Base-by-base conservation (phyloP, 75 land plant species). In the Pseudotsuga menziesii region DNA sequence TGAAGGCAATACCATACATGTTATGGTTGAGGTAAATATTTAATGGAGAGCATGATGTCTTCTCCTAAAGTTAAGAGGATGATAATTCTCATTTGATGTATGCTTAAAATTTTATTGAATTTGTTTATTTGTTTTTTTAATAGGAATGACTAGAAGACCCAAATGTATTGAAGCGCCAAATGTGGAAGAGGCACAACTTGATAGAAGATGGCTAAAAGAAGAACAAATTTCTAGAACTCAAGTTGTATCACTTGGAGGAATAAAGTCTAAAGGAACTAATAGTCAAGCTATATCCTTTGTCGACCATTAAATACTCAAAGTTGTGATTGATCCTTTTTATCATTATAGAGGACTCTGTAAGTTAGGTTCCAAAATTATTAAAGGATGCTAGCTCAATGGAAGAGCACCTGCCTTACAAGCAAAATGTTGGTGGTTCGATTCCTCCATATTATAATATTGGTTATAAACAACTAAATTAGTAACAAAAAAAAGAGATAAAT, bases 141-240 rank as follows among this genome's bases (percentile, higher is more conserved):
- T 80, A 96, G 94, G 95, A 92, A 36, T 89, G 99, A 19, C 61
- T 91, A 81, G 99, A 97, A 82, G 91, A 90, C 39, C 95, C 96
- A 41, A 94, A 79, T 85, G 89, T 95, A 22, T 81, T 97, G 27
- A 94, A 94, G 81, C 86, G 97, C 59, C 99, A 97, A 82, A 90
- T 97, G 93, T 97, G 93, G 99, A 91, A 67, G 99, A 97, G 61
- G 95, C 90, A 58, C 98, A 94, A 80, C 61, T 88, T 19, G 99
- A 97, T 73, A 94, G 91, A 80, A 82, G 88, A 62, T 90, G 95
- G 22, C 41, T 87, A 57, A 97, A 89, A 79, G 99, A 97, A 78
- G 99, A 97, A 80, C 80, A 58, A 69, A 32, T 85, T 14, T 75
- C 77, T 29, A 93, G 83, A 73, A 12, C 78, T n/a, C 88, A 89